phyloP scores from a whole-genome alignment of 192 early-diverging fungal species.

The Gryganskiella cystojenkinii region DNA sequence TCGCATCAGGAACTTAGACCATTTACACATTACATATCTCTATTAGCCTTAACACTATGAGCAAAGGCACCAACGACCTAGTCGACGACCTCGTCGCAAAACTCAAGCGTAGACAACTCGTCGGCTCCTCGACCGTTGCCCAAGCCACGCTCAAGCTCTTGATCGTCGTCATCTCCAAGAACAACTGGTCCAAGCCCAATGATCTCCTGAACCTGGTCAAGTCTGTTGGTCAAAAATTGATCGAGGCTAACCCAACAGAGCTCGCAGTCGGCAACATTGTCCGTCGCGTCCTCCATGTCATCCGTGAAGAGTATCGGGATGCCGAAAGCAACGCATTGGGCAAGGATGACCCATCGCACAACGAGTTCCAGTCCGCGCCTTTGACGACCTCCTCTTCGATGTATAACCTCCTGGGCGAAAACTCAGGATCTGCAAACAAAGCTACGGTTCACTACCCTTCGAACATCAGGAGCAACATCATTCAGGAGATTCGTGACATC shows the following conservation, averaged over 20 bases:
- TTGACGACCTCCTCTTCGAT: conserved; percentile 56
- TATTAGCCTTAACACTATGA: too few species aligned
- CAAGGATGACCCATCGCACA: too few species aligned
- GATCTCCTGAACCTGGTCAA: conserved; percentile 68
- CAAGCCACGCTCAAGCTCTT: conserved; percentile 79
- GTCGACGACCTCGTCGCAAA: conserved; percentile 59
- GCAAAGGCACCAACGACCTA: conserved; percentile 30
- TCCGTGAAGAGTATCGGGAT: conserved; percentile 71
- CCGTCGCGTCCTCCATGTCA: conserved; percentile 80
- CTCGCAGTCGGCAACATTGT: conserved; percentile 86
- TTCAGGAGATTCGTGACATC: conserved; percentile 84
- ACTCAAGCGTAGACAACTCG: conserved; percentile 68
- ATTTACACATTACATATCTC: too few species aligned
- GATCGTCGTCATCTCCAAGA: conserved; percentile 76
- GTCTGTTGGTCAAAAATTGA: conserved; percentile 70
- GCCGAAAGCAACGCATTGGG: conserved; percentile 14
- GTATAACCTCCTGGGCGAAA: conserved; percentile 68
- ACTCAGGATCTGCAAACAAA: conserved; percentile 28
- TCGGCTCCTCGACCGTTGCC: conserved; percentile 71
- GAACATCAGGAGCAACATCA: conserved; percentile 76
- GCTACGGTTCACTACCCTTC: conserved; percentile 24
- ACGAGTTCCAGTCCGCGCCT: conserved; percentile 21
- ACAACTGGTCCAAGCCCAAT: conserved; percentile 73
- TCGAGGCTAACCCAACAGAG: conserved; percentile 84
- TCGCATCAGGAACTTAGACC: too few species aligned